phyloP scores from a whole-genome alignment of 202 grass and related monocot species.

The Cymbopogon flexuosus region DNA sequence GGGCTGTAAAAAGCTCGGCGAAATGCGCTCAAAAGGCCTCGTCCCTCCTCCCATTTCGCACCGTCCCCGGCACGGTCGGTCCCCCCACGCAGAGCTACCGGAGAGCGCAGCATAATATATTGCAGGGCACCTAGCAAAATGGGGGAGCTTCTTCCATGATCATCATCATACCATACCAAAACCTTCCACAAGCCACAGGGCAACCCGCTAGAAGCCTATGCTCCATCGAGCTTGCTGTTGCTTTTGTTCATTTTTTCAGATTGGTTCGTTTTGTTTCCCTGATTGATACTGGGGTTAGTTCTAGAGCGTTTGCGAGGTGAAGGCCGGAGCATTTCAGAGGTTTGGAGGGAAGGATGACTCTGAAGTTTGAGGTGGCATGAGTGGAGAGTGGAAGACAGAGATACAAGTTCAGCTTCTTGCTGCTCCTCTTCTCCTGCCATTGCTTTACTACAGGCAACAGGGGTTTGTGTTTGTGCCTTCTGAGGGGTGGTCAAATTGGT shows the following conservation, averaged over 20 bases:
- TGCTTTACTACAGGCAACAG: background rate
- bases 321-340: background rate
- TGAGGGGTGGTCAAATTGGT: background rate
- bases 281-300: background rate
- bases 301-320: background rate
- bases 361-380: constrained; percentile 9
- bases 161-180: constrained; percentile 16
- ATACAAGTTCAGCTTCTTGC: constrained; percentile 1
- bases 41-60: constrained; percentile 27
- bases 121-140: constrained; percentile 28
- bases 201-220: background rate
- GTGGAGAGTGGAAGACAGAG: constrained; percentile 17
- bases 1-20: constrained; percentile 35
- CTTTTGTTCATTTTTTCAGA: constrained; percentile 26
- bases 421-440: constrained; percentile 9
- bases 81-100: constrained; percentile 10
- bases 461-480: background rate
- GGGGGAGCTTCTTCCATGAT: background rate
- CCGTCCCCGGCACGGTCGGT: constrained; percentile 1
- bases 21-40: constrained; percentile 44
- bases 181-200: constrained; percentile 23
- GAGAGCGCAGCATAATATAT: constrained; percentile 30
- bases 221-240: background rate
- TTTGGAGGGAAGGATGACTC: background rate
- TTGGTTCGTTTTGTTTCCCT: background rate